phyloP scores from a whole-genome alignment of 2,329 filamentous ascomycete species.

The Elsinoe fawcettii region DNA sequence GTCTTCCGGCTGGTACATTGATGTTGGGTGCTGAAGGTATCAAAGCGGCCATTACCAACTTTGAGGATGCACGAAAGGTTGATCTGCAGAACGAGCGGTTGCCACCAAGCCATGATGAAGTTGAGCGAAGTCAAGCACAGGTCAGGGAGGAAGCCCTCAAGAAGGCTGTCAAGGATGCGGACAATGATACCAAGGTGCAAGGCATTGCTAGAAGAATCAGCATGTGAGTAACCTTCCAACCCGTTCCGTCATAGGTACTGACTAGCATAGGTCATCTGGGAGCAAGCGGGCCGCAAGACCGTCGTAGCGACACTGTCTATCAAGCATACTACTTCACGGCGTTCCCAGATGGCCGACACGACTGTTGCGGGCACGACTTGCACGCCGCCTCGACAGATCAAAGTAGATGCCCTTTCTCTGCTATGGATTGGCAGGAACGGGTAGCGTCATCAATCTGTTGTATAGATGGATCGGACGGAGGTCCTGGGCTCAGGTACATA shows the following conservation, averaged over 20 bases:
- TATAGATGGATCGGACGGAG: background rate
- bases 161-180: constrained; percentile 77
- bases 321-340: background rate
- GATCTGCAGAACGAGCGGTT: constrained; percentile 94
- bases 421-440: background rate
- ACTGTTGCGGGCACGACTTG: background rate
- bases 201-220: constrained; percentile 84
- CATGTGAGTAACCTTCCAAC: constrained; percentile 60
- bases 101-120: constrained; percentile 87
- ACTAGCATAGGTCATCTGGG: background rate
- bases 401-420: background rate
- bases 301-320: constrained; percentile 3
- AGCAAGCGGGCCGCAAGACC: constrained; percentile 7
- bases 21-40: constrained; percentile 98
- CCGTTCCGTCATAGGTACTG: background rate
- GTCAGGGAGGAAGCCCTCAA: constrained; percentile 76
- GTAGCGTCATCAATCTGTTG: background rate
- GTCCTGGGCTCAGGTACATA: background rate
- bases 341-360: background rate
- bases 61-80: constrained; percentile 94
- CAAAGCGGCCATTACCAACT: constrained; percentile 94
- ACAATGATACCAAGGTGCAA: constrained; percentile 82
- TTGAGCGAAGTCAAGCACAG: constrained; percentile 71
- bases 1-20: constrained; percentile 86
- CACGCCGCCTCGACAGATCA: background rate